Evolutionary conservation across 495 filamentous ascomycete species (phyloP), one percentile per base, ranked within the genome.

Genomic region (Lepidopterella palustris): DNA sequence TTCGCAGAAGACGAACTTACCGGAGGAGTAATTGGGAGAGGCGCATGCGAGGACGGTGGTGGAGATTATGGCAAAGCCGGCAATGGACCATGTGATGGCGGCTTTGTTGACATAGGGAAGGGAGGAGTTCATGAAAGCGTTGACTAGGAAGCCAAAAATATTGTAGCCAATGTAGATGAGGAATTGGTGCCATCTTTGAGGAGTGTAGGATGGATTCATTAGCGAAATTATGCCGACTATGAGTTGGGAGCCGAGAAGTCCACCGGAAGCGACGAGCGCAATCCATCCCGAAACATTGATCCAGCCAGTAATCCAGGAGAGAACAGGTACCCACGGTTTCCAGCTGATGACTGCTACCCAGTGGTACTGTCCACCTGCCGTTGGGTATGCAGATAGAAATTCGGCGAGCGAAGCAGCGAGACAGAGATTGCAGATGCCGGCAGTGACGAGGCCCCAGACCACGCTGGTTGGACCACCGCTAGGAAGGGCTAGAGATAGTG

Each of bases 281-380:
- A 89, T 85, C 87, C 86, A 89, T 18, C 85, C 87, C 28, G 82
- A 81, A 27, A 85, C 81, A 68, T 87, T 89, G 58, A 89, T 82
- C 87, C 87, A 90, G 9, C 87, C 87, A 0, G 84, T 87, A 28
- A 84, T 81, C 81, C 83, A 90, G 10, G 80, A 84, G 5, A 89
- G 72, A 21, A 83, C 70, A 0, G 82, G 82, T 47, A 82, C 81
- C 79, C 79, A 87, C 48, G 68, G 73, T 63, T 76, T 71, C 76
- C 79, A 83, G 21, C 78, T 74, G 29, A 86, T 76, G 68, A 87
- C 75, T 4, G 86, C 85, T 15, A 86, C 87, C 87, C 87, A 90
- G 70, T 88, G 84, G 61, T 89, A 89, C 73, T 88, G 85, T 4
- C 32, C 45, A 15, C 56, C 63, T 48, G 54, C 55, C 4, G 85